These are phyloP conservation scores for Penicillium macrosclerotiorum DNA, from an alignment of 495 filamentous ascomycete species.

Conservation along the genomic window DNA sequence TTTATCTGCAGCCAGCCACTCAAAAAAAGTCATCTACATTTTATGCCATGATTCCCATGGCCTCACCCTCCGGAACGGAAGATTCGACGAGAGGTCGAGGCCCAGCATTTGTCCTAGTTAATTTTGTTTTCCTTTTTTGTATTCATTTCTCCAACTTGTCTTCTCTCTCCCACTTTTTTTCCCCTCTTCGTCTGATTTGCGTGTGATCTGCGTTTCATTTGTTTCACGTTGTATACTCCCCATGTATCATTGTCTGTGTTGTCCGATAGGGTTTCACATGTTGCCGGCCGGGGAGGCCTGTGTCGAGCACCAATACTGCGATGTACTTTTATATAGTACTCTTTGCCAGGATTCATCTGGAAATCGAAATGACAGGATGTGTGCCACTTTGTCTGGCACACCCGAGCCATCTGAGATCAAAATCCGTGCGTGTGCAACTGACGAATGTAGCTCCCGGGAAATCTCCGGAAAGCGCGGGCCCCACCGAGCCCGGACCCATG, in stretches of 20 bases:
- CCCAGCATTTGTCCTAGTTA: background rate
- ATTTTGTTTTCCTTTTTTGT: constrained; percentile 13
- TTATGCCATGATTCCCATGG: constrained; percentile 6
- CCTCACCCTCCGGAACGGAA: constrained; percentile 1
- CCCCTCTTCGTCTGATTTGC: too few relatives aligned
- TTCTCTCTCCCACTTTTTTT: too few relatives aligned
- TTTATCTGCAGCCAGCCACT: too few relatives aligned
- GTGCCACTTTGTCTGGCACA: constrained; percentile 9
- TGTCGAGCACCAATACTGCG: constrained; percentile 1
- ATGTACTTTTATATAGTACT: constrained; percentile 15
- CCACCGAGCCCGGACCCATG: constrained; percentile 18
- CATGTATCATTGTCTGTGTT: constrained; percentile 19
- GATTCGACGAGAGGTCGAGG: constrained; percentile 7
- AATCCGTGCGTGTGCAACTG: too few relatives aligned
- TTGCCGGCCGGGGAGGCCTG: background rate
- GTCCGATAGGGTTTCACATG: constrained; percentile 1
- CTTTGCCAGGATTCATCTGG: constrained; percentile 11
- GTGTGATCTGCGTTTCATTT: background rate
- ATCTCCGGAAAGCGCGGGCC: constrained; percentile 7
- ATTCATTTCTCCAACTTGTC: too few relatives aligned
- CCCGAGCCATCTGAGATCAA: too few relatives aligned
- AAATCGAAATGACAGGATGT: constrained; percentile 15
- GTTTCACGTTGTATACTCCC: constrained; percentile 16
- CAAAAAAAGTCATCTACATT: background rate
- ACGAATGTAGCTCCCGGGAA: background rate